A percentile compares a stretch with the other conserved stretches of the same genome.
phyloP scores from a whole-genome alignment of 2,329 filamentous ascomycete species.

The Septoria petroselini region DNA sequence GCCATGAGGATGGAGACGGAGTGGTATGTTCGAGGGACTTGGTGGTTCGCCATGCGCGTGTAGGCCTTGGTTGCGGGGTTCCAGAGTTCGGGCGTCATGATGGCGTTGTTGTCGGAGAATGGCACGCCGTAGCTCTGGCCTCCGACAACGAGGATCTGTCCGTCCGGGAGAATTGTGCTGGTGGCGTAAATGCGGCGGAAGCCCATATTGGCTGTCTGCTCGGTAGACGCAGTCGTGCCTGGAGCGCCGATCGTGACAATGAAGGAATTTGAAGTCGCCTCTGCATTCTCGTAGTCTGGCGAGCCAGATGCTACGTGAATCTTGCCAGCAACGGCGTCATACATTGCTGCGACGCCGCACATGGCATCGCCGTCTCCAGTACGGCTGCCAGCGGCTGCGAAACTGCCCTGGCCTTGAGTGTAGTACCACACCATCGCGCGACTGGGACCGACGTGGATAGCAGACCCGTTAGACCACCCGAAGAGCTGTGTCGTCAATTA shows the following conservation, averaged over 20 bases:
- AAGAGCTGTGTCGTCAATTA: neutral
- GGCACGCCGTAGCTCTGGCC: slow-evolving; percentile 24
- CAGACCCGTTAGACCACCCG: neutral
- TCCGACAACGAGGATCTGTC: slow-evolving; percentile 37
- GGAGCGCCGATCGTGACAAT: slow-evolving; percentile 48
- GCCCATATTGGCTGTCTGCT: slow-evolving; percentile 26
- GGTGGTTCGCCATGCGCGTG: slow-evolving; percentile 17
- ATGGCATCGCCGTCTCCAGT: slow-evolving; percentile 51
- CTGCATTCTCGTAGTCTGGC: slow-evolving; percentile 45
- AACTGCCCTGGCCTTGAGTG: slow-evolving; percentile 44
- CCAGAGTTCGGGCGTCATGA: slow-evolving; percentile 23
- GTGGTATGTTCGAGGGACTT: slow-evolving; percentile 51
- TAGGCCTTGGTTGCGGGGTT: slow-evolving; percentile 21
- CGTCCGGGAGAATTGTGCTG: slow-evolving; percentile 34
- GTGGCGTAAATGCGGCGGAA: slow-evolving; percentile 33
- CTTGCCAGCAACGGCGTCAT: slow-evolving; percentile 52
- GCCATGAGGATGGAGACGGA: slow-evolving; percentile 50
- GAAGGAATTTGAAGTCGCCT: slow-evolving; percentile 47
- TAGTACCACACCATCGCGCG: slow-evolving; percentile 58
- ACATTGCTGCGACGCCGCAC: slow-evolving; percentile 58
- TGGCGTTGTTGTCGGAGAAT: slow-evolving; percentile 25
- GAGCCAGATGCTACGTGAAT: slow-evolving; percentile 54
- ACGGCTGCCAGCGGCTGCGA: slow-evolving; percentile 45
- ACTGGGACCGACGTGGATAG: slow-evolving; percentile 48
- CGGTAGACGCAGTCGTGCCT: neutral